Evolutionary conservation across 192 early-diverging fungal genomes (phyloP).

Genomic region (Coemansia sp.): DNA sequence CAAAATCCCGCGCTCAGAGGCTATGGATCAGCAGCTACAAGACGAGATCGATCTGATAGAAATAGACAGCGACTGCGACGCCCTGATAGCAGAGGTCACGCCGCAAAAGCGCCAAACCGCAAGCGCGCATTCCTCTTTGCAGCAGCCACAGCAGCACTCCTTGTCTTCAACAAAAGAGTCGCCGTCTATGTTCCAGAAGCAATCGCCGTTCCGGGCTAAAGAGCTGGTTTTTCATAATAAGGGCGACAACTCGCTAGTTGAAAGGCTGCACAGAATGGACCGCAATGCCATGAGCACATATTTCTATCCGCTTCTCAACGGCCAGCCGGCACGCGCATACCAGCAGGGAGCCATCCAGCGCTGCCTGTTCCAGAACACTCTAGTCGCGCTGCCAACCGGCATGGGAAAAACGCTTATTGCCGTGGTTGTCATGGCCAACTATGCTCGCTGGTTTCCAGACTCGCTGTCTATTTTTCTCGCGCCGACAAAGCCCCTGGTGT

Average conservation of each 20-base stretch:
- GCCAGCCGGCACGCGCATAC: constrained; percentile 68
- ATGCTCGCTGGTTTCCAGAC: constrained; percentile 87
- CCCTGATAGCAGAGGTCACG: constrained; percentile 11
- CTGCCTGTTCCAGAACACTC: constrained; percentile 76
- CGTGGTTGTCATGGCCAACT: constrained; percentile 89
- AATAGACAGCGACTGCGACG: constrained; percentile 27
- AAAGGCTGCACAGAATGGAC: constrained; percentile 35
- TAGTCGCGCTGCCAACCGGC: constrained; percentile 81
- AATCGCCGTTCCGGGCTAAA: constrained; percentile 16
- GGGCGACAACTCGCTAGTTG: constrained; percentile 46
- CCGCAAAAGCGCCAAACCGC: not conserved
- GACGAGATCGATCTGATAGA: constrained; percentile 21
- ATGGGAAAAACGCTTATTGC: constrained; percentile 96
- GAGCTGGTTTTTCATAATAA: constrained; percentile 23
- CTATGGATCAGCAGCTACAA: constrained; percentile 3
- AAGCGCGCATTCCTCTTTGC: not conserved
- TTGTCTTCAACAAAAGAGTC: not conserved
- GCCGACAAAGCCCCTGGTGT: constrained; percentile 86
- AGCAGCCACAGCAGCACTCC: not conserved
- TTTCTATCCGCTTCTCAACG: constrained; percentile 44
- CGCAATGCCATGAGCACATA: constrained; percentile 32
- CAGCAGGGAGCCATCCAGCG: constrained; percentile 81
- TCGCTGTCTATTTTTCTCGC: constrained; percentile 86
- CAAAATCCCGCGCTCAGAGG: constrained; percentile 13
- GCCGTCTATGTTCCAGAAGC: not conserved